Evolutionary conservation across 257 asterid genomes (phyloP), one percentile per base, ranked within the genome.

Genomic region (Paraleonurus japonicus): DNA sequence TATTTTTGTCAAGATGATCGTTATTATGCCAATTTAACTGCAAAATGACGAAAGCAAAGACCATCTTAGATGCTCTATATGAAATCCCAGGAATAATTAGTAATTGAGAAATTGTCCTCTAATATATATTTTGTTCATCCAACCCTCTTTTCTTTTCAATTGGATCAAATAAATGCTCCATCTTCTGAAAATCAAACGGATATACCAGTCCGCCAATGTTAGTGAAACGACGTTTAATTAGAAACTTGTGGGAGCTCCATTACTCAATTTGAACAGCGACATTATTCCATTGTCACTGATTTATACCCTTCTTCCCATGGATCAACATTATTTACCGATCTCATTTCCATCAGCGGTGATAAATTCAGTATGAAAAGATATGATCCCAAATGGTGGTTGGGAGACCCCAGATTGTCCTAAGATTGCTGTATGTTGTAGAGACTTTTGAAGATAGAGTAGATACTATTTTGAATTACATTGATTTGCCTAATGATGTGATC

Each of bases 291-390:
- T 24, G 92, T 80, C 70, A 88, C 95, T 23, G 95, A 92, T 12
- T 73, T 88, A 35, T 88, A 88, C 86, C 95, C 95, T 57, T 76
- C 84, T 63, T 82, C 78, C 70, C 92, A 88, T 63, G 95, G 95
- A 81, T 88, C 50, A 81, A 83, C 11, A 88, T 70, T 76, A 35
- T 88, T 88, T 69, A 67, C 87, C 20, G 92, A 88, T 79, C 87
- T 87, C 0, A 7, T 24, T 1, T 74, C 80, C n/a, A 1, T 26
- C 39, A 32, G 9, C 5, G 84, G 87, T 2, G 85, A 83, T 16
- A 7, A n/a, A 12, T 89, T 89, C 84, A 81, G 41, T 16, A 89
- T 80, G 90, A 8, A 24, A 10, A 89, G 85, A 72, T 88, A 85
- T 33, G n/a, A n/a, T n/a, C n/a, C n/a, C n/a, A n/a, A n/a, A n/a